phyloP scores from a whole-genome alignment of 345 rosid genomes.

The Reutealis trisperma region DNA sequence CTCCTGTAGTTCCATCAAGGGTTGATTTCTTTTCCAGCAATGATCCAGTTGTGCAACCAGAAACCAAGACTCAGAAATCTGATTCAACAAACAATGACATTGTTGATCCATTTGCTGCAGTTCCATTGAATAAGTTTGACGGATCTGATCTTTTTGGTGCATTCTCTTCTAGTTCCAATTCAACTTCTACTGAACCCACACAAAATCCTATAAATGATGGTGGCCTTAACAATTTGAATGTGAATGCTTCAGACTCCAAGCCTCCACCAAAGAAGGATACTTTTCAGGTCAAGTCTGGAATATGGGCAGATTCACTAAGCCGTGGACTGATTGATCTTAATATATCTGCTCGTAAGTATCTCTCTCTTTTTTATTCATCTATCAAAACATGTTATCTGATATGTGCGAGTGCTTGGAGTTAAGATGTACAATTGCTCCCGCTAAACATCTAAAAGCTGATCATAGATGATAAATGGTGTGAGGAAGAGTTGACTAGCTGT shows the following conservation, averaged over 20 bases:
- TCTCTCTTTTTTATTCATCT: slow-evolving; percentile 3
- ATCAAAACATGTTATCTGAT: not conserved
- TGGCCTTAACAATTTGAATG: slow-evolving; percentile 40
- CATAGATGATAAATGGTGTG: no score
- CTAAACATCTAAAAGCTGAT: not conserved
- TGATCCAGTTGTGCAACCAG: slow-evolving; percentile 55
- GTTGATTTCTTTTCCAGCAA: slow-evolving; percentile 62
- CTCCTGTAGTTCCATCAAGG: slow-evolving; percentile 56
- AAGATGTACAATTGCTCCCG: not conserved
- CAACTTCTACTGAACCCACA: slow-evolving; percentile 46
- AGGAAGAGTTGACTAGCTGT: no score
- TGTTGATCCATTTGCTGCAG: slow-evolving; percentile 84
- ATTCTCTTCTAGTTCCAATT: slow-evolving; percentile 61
- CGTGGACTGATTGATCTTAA: slow-evolving; percentile 98
- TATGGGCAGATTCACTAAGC: slow-evolving; percentile 97
- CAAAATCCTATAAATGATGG: slow-evolving; percentile 40
- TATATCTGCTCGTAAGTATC: slow-evolving; percentile 89
- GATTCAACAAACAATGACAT: slow-evolving; percentile 38
- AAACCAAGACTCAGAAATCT: slow-evolving; percentile 43
- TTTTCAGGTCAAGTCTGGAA: slow-evolving; percentile 89
- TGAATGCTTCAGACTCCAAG: slow-evolving; percentile 42
- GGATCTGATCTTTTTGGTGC: slow-evolving; percentile 85
- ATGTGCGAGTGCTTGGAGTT: not conserved
- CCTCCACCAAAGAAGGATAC: slow-evolving; percentile 55
- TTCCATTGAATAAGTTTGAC: slow-evolving; percentile 75